Conservation (phyloP, 768 basidiomycete genomes). For the Mycena galericulata region DNA sequence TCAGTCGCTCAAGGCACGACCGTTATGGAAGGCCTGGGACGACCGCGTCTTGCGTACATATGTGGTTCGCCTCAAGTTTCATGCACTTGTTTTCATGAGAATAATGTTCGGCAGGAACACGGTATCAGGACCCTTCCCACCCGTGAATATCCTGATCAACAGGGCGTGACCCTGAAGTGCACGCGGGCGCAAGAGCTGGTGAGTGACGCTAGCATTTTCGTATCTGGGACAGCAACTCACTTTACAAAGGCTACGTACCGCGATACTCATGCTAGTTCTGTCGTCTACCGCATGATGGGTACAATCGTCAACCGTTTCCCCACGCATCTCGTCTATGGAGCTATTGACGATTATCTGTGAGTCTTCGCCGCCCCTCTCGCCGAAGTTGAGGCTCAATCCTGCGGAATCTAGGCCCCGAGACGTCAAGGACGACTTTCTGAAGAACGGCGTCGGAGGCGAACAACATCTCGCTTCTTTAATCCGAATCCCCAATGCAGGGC, state of each 20-base stretch:
- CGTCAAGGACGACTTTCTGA: slow-evolving; percentile 52
- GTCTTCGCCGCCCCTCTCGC: slow-evolving; percentile 24
- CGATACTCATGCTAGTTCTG: slow-evolving; percentile 47
- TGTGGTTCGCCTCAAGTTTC: slow-evolving; percentile 43
- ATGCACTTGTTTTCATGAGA: background rate
- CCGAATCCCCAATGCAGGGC: slow-evolving; percentile 54
- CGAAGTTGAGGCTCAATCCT: background rate
- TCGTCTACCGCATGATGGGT: slow-evolving; percentile 49
- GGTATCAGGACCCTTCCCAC: slow-evolving; percentile 58
- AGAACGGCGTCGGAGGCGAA: slow-evolving; percentile 49
- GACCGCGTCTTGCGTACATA: slow-evolving; percentile 57
- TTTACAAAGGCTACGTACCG: slow-evolving; percentile 55
- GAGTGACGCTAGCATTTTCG: background rate
- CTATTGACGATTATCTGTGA: slow-evolving; percentile 57
- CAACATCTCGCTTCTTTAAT: slow-evolving; percentile 52
- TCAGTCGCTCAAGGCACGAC: slow-evolving; percentile 49
- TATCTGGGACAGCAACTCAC: background rate
- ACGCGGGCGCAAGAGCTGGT: slow-evolving; percentile 60
- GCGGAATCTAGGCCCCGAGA: slow-evolving; percentile 42
- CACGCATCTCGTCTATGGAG: slow-evolving; percentile 61
- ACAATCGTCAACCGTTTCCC: slow-evolving; percentile 48
- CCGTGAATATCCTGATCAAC: slow-evolving; percentile 53
- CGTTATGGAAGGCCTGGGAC: slow-evolving; percentile 63
- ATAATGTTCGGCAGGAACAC: slow-evolving; percentile 47
- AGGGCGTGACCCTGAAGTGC: slow-evolving; percentile 64